These are phyloP conservation scores for Quercus lobata DNA, from an alignment of 331 rosid species.

Conservation along the genomic window DNA sequence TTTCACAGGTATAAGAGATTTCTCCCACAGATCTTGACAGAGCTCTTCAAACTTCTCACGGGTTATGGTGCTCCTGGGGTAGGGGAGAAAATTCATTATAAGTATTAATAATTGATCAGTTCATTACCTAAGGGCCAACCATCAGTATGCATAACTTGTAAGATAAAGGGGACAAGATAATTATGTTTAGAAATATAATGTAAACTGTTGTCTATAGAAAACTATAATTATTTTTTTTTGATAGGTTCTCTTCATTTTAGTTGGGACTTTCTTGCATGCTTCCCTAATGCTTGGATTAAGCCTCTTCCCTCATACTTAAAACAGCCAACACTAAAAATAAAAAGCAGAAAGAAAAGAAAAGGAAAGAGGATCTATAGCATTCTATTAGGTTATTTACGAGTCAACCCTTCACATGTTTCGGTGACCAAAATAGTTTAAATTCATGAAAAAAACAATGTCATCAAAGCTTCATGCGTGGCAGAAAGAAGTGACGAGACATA, in stretches of 20 bases:
- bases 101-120: background rate
- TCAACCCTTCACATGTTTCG: background rate
- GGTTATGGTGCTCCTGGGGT: conserved; percentile 79
- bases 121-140: background rate
- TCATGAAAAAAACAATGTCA: background rate
- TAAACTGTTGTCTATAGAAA: background rate
- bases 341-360: too few species aligned
- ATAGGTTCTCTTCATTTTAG: too few species aligned
- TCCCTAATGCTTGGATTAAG: too few species aligned
- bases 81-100: conserved; percentile 6
- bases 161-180: background rate
- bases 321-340: too few species aligned
- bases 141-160: background rate
- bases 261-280: too few species aligned
- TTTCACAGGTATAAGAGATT: conserved; percentile 73
- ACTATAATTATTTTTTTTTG: too few species aligned
- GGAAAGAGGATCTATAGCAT: background rate
- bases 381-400: background rate
- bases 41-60: conserved; percentile 96
- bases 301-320: too few species aligned
- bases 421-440: background rate
- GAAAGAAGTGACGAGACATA: background rate
- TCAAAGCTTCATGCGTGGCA: background rate
- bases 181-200: background rate
- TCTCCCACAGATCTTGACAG: conserved; percentile 90